These are phyloP conservation scores for Boehmeria nivea DNA, from an alignment of 306 rosid genomes.

Conservation along the genomic window DNA sequence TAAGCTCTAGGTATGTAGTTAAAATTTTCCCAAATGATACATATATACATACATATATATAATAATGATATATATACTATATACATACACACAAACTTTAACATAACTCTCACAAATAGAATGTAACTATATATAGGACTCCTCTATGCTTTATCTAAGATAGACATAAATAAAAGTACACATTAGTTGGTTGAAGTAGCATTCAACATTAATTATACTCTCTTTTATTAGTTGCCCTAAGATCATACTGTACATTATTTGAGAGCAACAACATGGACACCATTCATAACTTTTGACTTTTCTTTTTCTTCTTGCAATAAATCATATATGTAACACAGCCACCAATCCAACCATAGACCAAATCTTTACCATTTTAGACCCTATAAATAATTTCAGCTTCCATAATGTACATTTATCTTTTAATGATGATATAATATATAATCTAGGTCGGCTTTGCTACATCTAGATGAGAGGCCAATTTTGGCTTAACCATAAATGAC, in stretches of 20 bases:
- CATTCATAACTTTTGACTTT: slow-evolving; percentile 8
- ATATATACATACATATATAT: no score
- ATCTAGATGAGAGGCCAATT: not conserved
- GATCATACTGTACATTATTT: slow-evolving; percentile 18
- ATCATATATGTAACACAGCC: not conserved
- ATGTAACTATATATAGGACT: no score
- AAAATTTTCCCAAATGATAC: no score
- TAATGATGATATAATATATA: not conserved
- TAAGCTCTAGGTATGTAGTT: no score
- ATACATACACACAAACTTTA: not conserved
- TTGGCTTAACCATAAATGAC: not conserved
- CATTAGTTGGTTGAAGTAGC: not conserved
- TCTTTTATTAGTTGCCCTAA: not conserved
- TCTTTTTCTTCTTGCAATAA: not conserved
- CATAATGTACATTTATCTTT: not conserved
- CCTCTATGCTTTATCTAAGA: no score
- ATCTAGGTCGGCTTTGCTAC: slow-evolving; percentile 13
- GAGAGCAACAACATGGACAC: not conserved
- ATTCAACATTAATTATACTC: not conserved
- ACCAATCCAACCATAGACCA: not conserved
- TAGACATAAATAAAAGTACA: not conserved
- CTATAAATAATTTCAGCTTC: not conserved
- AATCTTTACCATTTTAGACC: not conserved
- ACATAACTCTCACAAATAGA: no score
- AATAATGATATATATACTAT: not conserved